Evolutionary conservation across 2,329 filamentous ascomycete genomes (phyloP).

Genomic region (Colletotrichum eleusines): DNA sequence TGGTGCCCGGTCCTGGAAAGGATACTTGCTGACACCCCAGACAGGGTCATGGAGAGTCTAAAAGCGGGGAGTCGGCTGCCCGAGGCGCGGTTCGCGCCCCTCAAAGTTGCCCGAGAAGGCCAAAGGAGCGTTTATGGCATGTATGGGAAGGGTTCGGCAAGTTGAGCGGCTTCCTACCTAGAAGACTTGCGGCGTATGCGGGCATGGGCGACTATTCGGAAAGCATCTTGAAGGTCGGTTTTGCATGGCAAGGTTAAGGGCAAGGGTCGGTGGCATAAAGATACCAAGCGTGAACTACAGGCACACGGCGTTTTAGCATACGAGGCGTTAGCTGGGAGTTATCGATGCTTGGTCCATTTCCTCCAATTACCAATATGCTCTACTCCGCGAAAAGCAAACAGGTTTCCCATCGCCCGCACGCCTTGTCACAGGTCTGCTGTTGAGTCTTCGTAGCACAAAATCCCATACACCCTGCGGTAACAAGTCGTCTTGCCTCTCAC

Average conservation of each 20-base stretch:
- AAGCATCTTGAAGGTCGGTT: neutral
- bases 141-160: slow-evolving; percentile 45
- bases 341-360: neutral
- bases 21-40: neutral
- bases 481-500: neutral
- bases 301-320: slow-evolving; percentile 19
- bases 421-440: neutral
- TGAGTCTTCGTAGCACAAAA: neutral
- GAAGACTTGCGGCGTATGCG: neutral
- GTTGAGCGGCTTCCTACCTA: neutral
- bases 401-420: no score
- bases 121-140: slow-evolving; percentile 74
- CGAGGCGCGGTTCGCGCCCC: slow-evolving; percentile 77
- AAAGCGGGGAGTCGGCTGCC: slow-evolving; percentile 79
- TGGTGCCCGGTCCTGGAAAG: slow-evolving; percentile 1
- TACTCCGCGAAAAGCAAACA: neutral
- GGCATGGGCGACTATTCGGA: neutral
- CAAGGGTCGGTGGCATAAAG: neutral
- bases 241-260: neutral
- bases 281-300: slow-evolving; percentile 21
- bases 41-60: slow-evolving; percentile 85
- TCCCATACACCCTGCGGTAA: neutral
- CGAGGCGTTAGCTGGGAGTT: slow-evolving; percentile 16
- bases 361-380: neutral
- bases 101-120: slow-evolving; percentile 70